These are phyloP conservation scores for Leccinum fallax DNA, from an alignment of 1,284 basidiomycete genomes.

Conservation along the genomic window DNA sequence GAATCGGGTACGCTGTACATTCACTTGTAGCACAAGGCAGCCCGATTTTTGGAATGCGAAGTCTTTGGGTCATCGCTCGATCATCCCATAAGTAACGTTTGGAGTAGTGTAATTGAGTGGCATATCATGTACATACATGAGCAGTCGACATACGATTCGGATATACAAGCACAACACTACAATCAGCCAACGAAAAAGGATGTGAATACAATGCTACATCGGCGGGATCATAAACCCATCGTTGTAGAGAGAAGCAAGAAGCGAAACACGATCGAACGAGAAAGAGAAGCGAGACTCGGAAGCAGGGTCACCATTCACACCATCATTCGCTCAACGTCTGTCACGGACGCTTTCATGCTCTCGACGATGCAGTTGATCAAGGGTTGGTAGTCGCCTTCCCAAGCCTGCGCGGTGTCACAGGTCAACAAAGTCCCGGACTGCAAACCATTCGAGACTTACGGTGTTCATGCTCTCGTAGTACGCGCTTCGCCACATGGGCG, in stretches of 20 bases:
- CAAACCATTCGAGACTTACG: conserved; percentile 22
- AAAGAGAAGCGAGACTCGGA: not conserved
- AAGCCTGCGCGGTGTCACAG: conserved; percentile 19
- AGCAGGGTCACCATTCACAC: conserved; percentile 12
- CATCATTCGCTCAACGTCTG: conserved; percentile 36
- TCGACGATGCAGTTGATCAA: conserved; percentile 36
- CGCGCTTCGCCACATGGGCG: conserved; percentile 27
- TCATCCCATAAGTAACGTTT: not conserved
- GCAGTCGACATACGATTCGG: not conserved
- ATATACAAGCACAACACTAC: not conserved
- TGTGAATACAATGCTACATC: conserved; percentile 1
- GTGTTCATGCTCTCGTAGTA: conserved; percentile 42
- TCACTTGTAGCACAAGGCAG: too few species aligned
- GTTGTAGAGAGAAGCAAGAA: not conserved
- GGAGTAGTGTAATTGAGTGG: not conserved
- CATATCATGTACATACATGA: not conserved
- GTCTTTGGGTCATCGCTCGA: not conserved
- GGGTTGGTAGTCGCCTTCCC: conserved; percentile 37
- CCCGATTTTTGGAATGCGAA: not conserved
- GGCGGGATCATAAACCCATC: not conserved
- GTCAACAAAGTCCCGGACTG: not conserved
- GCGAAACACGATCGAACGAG: not conserved
- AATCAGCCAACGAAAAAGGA: not conserved
- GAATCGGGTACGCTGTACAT: not conserved
- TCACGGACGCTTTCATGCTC: conserved; percentile 25